Conservation (phyloP, 305 asterid species). For the Plantago lanceolata region DNA sequence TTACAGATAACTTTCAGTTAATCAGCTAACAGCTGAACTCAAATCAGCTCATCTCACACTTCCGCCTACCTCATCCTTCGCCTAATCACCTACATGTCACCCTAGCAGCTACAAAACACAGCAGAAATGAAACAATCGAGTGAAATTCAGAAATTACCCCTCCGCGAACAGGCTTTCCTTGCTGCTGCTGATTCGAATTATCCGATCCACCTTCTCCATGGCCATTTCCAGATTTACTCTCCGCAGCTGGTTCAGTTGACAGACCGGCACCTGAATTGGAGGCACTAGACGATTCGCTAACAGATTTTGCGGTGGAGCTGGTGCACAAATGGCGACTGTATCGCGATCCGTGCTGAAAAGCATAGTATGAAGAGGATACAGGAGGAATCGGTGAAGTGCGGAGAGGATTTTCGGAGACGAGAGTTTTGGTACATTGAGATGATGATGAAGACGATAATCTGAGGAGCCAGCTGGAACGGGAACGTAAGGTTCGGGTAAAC, state of each 20-base stretch:
- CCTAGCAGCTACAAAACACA: not conserved
- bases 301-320: not conserved
- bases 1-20: not conserved
- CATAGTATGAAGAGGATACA: not conserved
- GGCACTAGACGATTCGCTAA: not conserved
- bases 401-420: not conserved
- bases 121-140: not conserved
- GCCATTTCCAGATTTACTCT: constrained; percentile 39
- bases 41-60: too few species aligned
- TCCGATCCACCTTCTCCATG: constrained; percentile 45
- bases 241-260: constrained; percentile 17
- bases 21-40: not conserved
- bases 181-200: constrained; percentile 45
- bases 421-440: not conserved
- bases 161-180: constrained; percentile 68
- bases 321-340: constrained; percentile 1
- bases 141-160: constrained; percentile 41
- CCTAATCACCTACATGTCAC: not conserved
- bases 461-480: not conserved
- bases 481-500: not conserved
- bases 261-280: not conserved
- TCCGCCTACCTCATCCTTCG: too few species aligned
- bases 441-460: not conserved
- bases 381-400: not conserved
- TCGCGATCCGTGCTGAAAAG: not conserved